Percentiles rank a stretch among this genome's conserved stretches.
These are phyloP conservation scores for Emiliania huxleyi DNA, from an alignment of 78 protist genomes.

Conservation along the genomic window DNA sequence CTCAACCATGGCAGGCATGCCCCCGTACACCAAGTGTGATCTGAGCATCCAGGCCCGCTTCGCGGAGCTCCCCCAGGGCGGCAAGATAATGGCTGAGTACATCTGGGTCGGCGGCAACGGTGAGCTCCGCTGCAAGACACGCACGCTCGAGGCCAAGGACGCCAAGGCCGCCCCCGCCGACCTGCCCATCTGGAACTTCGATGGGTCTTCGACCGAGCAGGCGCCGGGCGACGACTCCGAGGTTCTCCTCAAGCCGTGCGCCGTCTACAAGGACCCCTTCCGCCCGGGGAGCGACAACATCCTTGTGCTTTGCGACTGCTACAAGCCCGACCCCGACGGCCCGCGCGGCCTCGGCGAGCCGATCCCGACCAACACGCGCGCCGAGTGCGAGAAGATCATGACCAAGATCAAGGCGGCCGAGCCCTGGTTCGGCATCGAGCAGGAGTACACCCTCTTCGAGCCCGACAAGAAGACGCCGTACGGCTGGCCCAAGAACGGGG, in stretches of 20 bases:
- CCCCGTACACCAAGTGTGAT: too few species aligned
- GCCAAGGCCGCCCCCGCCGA: background rate
- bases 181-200: constrained; percentile 56
- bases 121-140: constrained; percentile 67
- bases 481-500: constrained; percentile 78
- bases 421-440: constrained; percentile 91
- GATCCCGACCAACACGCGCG: constrained; percentile 54
- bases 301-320: constrained; percentile 69
- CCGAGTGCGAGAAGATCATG: constrained; percentile 25
- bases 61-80: background rate
- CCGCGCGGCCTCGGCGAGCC: constrained; percentile 37
- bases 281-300: constrained; percentile 67
- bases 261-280: constrained; percentile 79
- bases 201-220: constrained; percentile 72
- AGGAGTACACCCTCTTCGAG: constrained; percentile 41
- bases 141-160: constrained; percentile 13
- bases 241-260: constrained; percentile 71
- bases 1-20: too few species aligned
- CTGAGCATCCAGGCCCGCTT: too few species aligned
- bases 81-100: constrained; percentile 64
- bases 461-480: constrained; percentile 54
- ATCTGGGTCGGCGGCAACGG: constrained; percentile 68
- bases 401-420: background rate
- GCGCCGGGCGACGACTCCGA: constrained; percentile 84
- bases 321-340: constrained; percentile 48